Percentiles rank a stretch among this genome's conserved stretches.
These are phyloP conservation scores for Diaporthe citriasiana DNA, from an alignment of 2,329 filamentous ascomycete species.

Conservation along the genomic window DNA sequence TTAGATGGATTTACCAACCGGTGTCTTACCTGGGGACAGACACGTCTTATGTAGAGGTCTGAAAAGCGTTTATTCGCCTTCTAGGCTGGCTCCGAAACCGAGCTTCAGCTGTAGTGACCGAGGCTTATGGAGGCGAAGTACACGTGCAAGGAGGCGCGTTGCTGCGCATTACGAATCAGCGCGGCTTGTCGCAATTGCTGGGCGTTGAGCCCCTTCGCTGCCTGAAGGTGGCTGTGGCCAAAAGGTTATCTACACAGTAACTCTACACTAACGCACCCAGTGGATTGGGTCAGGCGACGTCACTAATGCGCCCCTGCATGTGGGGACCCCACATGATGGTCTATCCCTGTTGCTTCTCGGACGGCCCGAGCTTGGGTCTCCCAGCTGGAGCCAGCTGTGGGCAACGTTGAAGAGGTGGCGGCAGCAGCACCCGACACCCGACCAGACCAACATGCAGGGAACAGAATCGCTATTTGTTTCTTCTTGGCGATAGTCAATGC, in stretches of 20 bases:
- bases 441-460: neutral
- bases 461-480: neutral
- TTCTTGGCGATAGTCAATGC: neutral
- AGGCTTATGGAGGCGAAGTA: slow-evolving; percentile 31
- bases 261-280: neutral
- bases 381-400: slow-evolving; percentile 21
- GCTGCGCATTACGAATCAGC: slow-evolving; percentile 35
- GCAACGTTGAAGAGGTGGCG: neutral
- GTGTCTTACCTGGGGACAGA: neutral
- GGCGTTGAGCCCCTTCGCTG: slow-evolving; percentile 24
- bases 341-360: slow-evolving; percentile 2
- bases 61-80: neutral
- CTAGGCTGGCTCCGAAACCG: slow-evolving; percentile 5
- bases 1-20: neutral
- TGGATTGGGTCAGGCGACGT: slow-evolving; percentile 26
- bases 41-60: neutral
- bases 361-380: neutral
- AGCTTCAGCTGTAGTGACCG: slow-evolving; percentile 18
- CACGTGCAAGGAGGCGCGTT: slow-evolving; percentile 3
- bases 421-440: neutral
- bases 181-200: slow-evolving; percentile 10
- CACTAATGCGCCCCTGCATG: slow-evolving; percentile 36
- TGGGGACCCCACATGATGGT: slow-evolving; percentile 1
- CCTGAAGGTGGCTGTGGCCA: slow-evolving; percentile 35
- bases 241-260: slow-evolving; percentile 15